Conservation (phyloP, 1,139 yeast species). For the Pichia sp. region DNA sequence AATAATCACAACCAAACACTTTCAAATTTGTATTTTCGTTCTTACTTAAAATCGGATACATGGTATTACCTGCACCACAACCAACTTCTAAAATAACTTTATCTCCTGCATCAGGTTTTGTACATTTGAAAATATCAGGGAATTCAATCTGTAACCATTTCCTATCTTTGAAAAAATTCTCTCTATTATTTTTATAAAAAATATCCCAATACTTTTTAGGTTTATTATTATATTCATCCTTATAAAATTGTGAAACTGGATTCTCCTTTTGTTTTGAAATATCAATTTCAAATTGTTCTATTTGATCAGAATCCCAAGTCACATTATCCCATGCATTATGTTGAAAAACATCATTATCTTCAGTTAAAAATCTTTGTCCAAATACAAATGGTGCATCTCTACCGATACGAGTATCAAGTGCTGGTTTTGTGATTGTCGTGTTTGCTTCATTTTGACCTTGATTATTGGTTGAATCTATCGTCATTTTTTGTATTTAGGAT, state of each 20-base stretch:
- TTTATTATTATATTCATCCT: conserved; percentile 65
- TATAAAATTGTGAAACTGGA: conserved; percentile 86
- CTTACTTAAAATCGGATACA: conserved; percentile 79
- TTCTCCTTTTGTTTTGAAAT: conserved; percentile 67
- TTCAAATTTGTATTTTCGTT: conserved; percentile 72
- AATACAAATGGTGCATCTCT: conserved; percentile 87
- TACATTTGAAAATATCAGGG: conserved; percentile 75
- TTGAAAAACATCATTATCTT: conserved; percentile 77
- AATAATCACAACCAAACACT: conserved; percentile 85
- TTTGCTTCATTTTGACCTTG: neutral
- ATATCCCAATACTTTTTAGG: conserved; percentile 97
- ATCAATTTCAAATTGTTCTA: conserved; percentile 64
- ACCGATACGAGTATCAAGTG: conserved; percentile 56
- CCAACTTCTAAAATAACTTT: conserved; percentile 84
- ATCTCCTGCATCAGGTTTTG: conserved; percentile 63
- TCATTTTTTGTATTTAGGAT: neutral
- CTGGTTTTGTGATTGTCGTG: conserved; percentile 21
- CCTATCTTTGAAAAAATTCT: conserved; percentile 91
- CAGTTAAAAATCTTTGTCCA: conserved; percentile 73
- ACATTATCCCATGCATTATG: conserved; percentile 99
- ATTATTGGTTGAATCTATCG: neutral
- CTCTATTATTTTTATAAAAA: conserved; percentile 83
- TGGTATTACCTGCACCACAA: conserved; percentile 97
- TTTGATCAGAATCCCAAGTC: conserved; percentile 94
- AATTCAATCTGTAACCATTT: conserved; percentile 95